These are phyloP conservation scores for Chiua virens DNA, from an alignment of 768 basidiomycete genomes.

Conservation along the genomic window DNA sequence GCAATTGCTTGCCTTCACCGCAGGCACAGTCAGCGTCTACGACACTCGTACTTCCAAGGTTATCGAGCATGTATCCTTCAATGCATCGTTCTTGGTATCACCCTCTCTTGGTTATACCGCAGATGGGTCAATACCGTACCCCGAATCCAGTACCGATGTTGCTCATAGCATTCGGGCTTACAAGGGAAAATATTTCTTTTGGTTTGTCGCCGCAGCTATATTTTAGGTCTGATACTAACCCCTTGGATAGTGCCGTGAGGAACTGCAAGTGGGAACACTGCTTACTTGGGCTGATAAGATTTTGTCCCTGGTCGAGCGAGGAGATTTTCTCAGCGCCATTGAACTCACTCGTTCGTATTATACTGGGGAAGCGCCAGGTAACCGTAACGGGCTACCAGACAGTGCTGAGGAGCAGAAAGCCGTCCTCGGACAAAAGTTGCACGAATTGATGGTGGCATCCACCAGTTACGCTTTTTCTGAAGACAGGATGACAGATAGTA, in stretches of 20 bases:
- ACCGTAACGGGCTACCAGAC: constrained; percentile 82
- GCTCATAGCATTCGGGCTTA: constrained; percentile 76
- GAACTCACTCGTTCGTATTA: constrained; percentile 84
- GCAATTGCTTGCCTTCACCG: constrained; percentile 71
- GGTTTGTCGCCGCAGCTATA: constrained; percentile 45
- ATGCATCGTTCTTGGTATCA: constrained; percentile 55
- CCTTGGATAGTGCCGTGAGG: constrained; percentile 54
- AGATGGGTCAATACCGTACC: constrained; percentile 47
- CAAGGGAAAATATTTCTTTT: constrained; percentile 88
- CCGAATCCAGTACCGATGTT: constrained; percentile 52
- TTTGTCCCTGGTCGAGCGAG: constrained; percentile 75
- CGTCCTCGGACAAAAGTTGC: constrained; percentile 73
- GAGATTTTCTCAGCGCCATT: constrained; percentile 90
- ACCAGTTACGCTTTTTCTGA: constrained; percentile 90
- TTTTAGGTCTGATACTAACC: constrained; percentile 4
- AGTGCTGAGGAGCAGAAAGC: constrained; percentile 54
- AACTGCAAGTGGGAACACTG: constrained; percentile 78
- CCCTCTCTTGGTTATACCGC: constrained; percentile 49
- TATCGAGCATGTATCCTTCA: constrained; percentile 63
- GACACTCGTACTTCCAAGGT: constrained; percentile 57
- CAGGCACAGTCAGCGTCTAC: constrained; percentile 61
- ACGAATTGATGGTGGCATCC: constrained; percentile 85
- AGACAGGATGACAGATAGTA: constrained; percentile 88
- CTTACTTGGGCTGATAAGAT: constrained; percentile 96
- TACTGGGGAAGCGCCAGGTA: constrained; percentile 75